Conservation (phyloP, 192 early-diverging fungal genomes). For the Coemansia sp. region DNA sequence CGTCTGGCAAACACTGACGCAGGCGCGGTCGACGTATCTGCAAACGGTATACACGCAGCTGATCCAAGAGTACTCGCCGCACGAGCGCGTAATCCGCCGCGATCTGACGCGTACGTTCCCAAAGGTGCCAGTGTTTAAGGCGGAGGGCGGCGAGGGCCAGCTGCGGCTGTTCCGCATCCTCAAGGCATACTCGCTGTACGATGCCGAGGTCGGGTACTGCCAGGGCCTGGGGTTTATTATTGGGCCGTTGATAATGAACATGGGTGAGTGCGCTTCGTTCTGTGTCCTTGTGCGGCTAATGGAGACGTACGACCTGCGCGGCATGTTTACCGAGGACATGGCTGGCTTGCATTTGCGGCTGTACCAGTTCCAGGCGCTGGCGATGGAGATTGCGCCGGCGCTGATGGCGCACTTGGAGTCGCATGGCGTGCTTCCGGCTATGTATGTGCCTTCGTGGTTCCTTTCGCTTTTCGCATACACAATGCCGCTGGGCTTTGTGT, state of each 20-base stretch:
- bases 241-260: slow-evolving; percentile 89
- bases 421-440: slow-evolving; percentile 73
- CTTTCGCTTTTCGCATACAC: slow-evolving; percentile 96
- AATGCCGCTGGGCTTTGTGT: slow-evolving; percentile 84
- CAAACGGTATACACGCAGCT: slow-evolving; percentile 82
- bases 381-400: slow-evolving; percentile 72
- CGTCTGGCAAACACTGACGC: slow-evolving; percentile 90
- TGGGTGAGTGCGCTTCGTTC: slow-evolving; percentile 93
- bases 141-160: slow-evolving; percentile 83
- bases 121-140: slow-evolving; percentile 77
- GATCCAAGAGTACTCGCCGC: slow-evolving; percentile 67
- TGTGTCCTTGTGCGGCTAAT: slow-evolving; percentile 93
- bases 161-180: slow-evolving; percentile 81
- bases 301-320: slow-evolving; percentile 89
- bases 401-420: slow-evolving; percentile 73
- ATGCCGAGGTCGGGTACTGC: slow-evolving; percentile 94
- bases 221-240: slow-evolving; percentile 96
- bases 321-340: slow-evolving; percentile 94
- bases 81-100: slow-evolving; percentile 88
- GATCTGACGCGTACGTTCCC: slow-evolving; percentile 95
- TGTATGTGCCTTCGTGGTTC: slow-evolving; percentile 98
- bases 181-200: slow-evolving; percentile 93
- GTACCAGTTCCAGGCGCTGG: slow-evolving; percentile 80
- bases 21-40: slow-evolving; percentile 73
- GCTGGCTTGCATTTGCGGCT: slow-evolving; percentile 86